phyloP scores from a whole-genome alignment of 768 basidiomycete genomes.

The Lactarius evosmus region DNA sequence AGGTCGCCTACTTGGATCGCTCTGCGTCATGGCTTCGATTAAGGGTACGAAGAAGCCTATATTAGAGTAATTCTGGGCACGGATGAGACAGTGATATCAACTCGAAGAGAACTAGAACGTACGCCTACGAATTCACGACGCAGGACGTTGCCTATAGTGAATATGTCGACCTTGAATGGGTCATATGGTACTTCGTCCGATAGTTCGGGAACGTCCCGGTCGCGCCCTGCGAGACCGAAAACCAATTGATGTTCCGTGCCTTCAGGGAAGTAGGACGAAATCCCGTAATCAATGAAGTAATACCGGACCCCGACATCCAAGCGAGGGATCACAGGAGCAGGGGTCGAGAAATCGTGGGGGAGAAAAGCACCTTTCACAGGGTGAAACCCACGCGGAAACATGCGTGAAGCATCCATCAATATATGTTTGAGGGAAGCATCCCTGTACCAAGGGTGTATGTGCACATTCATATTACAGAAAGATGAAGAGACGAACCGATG shows the following conservation, averaged over 20 bases:
- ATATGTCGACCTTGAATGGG: constrained; percentile 28
- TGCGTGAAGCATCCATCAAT: constrained; percentile 18
- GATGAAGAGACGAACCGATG: constrained; percentile 11
- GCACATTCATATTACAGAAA: neutral
- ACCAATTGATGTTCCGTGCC: neutral
- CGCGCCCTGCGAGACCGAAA: constrained; percentile 4
- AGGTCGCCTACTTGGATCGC: neutral
- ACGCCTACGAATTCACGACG: neutral
- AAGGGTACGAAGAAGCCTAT: constrained; percentile 1
- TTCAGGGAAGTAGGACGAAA: constrained; percentile 13
- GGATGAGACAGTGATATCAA: neutral
- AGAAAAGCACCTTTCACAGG: constrained; percentile 9
- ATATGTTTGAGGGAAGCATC: constrained; percentile 12
- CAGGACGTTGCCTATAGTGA: constrained; percentile 17
- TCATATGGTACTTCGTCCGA: constrained; percentile 19
- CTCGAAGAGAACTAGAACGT: neutral
- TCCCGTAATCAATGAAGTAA: constrained; percentile 21
- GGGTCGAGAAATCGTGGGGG: neutral
- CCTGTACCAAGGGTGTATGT: neutral
- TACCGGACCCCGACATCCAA: constrained; percentile 12
- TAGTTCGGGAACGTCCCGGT: constrained; percentile 24
- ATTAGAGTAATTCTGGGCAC: constrained; percentile 6
- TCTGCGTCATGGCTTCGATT: constrained; percentile 10
- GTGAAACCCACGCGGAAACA: constrained; percentile 23
- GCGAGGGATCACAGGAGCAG: neutral